phyloP scores from a whole-genome alignment of 2,329 filamentous ascomycete species.

The Fusarium sp. region DNA sequence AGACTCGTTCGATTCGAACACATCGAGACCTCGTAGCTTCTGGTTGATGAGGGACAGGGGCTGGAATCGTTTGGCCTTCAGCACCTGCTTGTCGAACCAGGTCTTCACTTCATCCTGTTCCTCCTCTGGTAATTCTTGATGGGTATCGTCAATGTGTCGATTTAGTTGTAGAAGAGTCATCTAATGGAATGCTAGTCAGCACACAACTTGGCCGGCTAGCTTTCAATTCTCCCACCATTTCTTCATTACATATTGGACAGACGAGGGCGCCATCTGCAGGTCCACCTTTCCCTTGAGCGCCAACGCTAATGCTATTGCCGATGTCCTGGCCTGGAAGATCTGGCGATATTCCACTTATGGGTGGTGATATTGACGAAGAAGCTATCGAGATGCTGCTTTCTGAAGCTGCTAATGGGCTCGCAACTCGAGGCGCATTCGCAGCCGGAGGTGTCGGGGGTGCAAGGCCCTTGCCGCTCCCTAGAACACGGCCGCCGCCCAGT shows the following conservation, averaged over 20 bases:
- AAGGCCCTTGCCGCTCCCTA: slow-evolving; percentile 87
- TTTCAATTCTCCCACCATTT: slow-evolving; percentile 76
- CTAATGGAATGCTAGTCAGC: slow-evolving; percentile 55
- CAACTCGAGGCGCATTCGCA: slow-evolving; percentile 57
- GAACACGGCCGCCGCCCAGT: slow-evolving; percentile 90
- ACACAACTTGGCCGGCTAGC: neutral
- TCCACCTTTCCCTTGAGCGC: slow-evolving; percentile 64
- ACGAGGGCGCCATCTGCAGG: slow-evolving; percentile 70
- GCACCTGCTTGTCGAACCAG: slow-evolving; percentile 95
- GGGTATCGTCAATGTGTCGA: slow-evolving; percentile 83
- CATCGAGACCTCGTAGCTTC: slow-evolving; percentile 90
- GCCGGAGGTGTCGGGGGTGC: slow-evolving; percentile 67
- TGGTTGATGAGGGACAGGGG: slow-evolving; percentile 91
- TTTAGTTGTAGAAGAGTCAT: slow-evolving; percentile 94
- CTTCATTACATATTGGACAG: slow-evolving; percentile 98
- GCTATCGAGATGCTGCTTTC: slow-evolving; percentile 82
- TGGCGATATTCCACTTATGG: slow-evolving; percentile 69
- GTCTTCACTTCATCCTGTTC: slow-evolving; percentile 96
- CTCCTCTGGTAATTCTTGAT: slow-evolving; percentile 88
- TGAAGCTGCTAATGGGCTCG: slow-evolving; percentile 65
- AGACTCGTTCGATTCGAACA: slow-evolving; percentile 91
- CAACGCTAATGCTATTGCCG: slow-evolving; percentile 80
- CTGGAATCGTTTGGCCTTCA: slow-evolving; percentile 93
- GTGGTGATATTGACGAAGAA: slow-evolving; percentile 75
- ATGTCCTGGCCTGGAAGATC: slow-evolving; percentile 78